These are phyloP conservation scores for Kwoniella shivajii DNA, from an alignment of 1,284 basidiomycete species.

Conservation along the genomic window DNA sequence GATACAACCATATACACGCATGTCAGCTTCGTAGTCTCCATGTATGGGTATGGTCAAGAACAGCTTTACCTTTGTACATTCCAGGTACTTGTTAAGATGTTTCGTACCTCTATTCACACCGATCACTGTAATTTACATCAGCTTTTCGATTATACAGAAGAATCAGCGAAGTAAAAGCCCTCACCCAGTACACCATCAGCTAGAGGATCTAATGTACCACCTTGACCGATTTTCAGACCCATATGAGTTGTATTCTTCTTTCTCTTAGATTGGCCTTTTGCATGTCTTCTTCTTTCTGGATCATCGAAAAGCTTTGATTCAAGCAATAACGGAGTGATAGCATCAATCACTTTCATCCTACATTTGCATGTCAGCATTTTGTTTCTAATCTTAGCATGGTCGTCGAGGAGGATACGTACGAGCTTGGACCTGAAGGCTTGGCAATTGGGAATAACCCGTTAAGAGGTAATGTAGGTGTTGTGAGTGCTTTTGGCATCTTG, in stretches of 20 bases:
- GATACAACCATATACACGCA: background rate
- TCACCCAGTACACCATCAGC: slow-evolving; percentile 75
- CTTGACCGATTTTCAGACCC: slow-evolving; percentile 56
- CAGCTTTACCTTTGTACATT: slow-evolving; percentile 90
- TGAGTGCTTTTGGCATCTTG: slow-evolving; percentile 51
- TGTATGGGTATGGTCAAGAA: too few species aligned
- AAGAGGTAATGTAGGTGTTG: slow-evolving; percentile 46
- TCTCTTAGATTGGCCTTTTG: slow-evolving; percentile 29
- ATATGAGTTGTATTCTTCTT: slow-evolving; percentile 46
- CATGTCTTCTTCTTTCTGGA: slow-evolving; percentile 26
- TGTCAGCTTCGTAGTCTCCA: too few species aligned
- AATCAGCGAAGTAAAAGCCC: background rate
- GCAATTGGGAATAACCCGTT: slow-evolving; percentile 55
- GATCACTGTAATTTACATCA: slow-evolving; percentile 64
- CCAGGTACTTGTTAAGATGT: slow-evolving; percentile 77
- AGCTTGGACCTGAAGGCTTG: slow-evolving; percentile 53
- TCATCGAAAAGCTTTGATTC: slow-evolving; percentile 79
- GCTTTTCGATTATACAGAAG: background rate
- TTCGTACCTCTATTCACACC: slow-evolving; percentile 92
- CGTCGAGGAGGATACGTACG: slow-evolving; percentile 31
- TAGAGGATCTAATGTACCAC: slow-evolving; percentile 84
- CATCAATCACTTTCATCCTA: slow-evolving; percentile 88
- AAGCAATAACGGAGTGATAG: slow-evolving; percentile 76
- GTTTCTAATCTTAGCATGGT: background rate
- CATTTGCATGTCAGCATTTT: background rate